Conservation (phyloP, 2,329 filamentous ascomycete species). For the Cadophora malorum region DNA sequence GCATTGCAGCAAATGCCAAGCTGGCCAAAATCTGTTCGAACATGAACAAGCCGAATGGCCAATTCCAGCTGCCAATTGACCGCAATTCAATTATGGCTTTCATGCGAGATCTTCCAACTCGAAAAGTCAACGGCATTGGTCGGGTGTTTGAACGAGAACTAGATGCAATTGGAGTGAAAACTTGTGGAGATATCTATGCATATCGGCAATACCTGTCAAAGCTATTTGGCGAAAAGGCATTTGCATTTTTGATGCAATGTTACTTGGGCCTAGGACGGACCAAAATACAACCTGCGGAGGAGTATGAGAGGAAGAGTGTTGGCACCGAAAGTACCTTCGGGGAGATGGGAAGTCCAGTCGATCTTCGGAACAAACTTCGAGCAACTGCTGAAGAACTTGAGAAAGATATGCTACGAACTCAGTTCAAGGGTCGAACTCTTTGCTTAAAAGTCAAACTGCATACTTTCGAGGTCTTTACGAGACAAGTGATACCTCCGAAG, state of each 20-base stretch:
- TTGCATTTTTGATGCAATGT: conserved; percentile 82
- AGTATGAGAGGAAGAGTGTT: conserved; percentile 90
- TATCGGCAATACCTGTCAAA: conserved; percentile 75
- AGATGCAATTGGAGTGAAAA: conserved; percentile 84
- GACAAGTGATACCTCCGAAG: conserved; percentile 78
- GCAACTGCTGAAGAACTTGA: conserved; percentile 85
- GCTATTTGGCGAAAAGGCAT: conserved; percentile 91
- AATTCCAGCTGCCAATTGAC: conserved; percentile 78
- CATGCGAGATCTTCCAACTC: conserved; percentile 81
- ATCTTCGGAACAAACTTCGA: conserved; percentile 79
- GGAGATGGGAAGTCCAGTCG: conserved; percentile 73
- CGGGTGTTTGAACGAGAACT: conserved; percentile 92
- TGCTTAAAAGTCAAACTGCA: conserved; percentile 93
- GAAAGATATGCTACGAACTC: conserved; percentile 78
- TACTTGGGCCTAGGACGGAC: conserved; percentile 89
- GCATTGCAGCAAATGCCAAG: conserved; percentile 91
- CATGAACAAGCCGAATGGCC: conserved; percentile 94
- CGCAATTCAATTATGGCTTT: conserved; percentile 80
- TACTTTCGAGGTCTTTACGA: conserved; percentile 88
- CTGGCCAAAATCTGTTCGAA: conserved; percentile 96
- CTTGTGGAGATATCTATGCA: conserved; percentile 84
- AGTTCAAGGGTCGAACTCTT: conserved; percentile 89
- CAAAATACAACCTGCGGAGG: conserved; percentile 82
- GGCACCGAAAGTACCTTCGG: conserved; percentile 92
- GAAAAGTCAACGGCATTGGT: conserved; percentile 95